These are phyloP conservation scores for Solanum neorickii DNA, from an alignment of 257 asterid species.

Conservation along the genomic window DNA sequence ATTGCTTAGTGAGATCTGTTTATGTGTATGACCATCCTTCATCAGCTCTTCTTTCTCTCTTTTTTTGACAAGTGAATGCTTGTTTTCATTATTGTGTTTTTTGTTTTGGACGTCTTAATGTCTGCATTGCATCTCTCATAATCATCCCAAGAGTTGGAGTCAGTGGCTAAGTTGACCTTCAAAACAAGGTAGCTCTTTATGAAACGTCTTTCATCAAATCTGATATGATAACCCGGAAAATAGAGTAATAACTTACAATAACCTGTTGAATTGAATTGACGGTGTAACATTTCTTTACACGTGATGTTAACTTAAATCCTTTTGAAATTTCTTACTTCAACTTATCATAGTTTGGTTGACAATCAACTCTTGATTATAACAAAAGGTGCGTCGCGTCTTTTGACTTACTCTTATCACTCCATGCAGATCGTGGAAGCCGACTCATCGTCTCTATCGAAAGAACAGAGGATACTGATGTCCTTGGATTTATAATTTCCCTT, in stretches of 20 bases:
- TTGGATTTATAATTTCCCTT: slow-evolving; percentile 32
- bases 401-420: not conserved
- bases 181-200: not conserved
- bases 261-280: not conserved
- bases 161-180: not conserved
- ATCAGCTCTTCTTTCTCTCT: not conserved
- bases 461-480: slow-evolving; percentile 55
- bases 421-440: slow-evolving; percentile 53
- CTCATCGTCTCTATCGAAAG: slow-evolving; percentile 30
- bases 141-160: not conserved
- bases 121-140: not conserved
- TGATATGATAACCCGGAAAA: not conserved
- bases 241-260: not conserved
- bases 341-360: not conserved
- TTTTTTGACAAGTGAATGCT: not conserved
- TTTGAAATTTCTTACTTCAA: not conserved
- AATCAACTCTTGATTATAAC: not conserved
- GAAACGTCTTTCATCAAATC: not conserved
- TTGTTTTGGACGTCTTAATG: not conserved
- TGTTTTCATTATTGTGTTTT: not conserved
- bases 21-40: not conserved
- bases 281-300: not conserved
- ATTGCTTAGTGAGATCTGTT: not conserved
- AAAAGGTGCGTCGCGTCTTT: not conserved
- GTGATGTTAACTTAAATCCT: not conserved